Percentiles rank a stretch among this genome's conserved stretches.
Evolutionary conservation across 371 early-diverging fungal genomes (phyloP).

Genomic region (Mortierella sp.): DNA sequence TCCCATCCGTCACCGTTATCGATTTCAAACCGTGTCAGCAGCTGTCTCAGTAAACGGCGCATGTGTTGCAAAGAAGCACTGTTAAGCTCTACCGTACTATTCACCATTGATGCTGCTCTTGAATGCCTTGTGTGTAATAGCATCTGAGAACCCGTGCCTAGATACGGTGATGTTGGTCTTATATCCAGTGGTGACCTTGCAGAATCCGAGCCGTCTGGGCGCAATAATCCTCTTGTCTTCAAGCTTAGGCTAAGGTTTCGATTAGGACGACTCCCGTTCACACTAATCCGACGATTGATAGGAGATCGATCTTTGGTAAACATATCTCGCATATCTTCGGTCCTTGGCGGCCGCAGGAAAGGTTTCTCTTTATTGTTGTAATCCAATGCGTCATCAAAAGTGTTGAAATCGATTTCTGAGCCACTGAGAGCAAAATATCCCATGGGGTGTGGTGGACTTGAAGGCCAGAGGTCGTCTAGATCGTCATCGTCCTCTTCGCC

Average conservation of each 20-base stretch:
- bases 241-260: slow-evolving; percentile 44
- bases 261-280: slow-evolving; percentile 38
- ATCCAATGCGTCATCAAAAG: slow-evolving; percentile 35
- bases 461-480: slow-evolving; percentile 47
- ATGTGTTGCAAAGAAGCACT: slow-evolving; percentile 76
- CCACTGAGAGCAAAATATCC: slow-evolving; percentile 26
- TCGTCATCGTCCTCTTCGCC: slow-evolving; percentile 76
- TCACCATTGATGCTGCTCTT: slow-evolving; percentile 60
- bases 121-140: slow-evolving; percentile 58
- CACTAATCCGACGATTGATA: slow-evolving; percentile 50
- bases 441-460: slow-evolving; percentile 30
- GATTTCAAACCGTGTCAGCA: slow-evolving; percentile 52
- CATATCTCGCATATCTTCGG: slow-evolving; percentile 42
- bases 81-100: slow-evolving; percentile 74
- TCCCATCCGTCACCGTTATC: slow-evolving; percentile 74
- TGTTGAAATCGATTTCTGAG: slow-evolving; percentile 25
- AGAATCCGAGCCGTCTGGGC: slow-evolving; percentile 50
- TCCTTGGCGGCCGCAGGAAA: slow-evolving; percentile 15
- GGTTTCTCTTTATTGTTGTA: slow-evolving; percentile 18
- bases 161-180: slow-evolving; percentile 41
- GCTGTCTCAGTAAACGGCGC: slow-evolving; percentile 71
- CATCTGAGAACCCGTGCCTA: slow-evolving; percentile 40
- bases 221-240: slow-evolving; percentile 45
- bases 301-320: slow-evolving; percentile 52
- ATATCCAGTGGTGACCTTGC: slow-evolving; percentile 48